Percentiles rank a stretch among this genome's conserved stretches.
Evolutionary conservation across 192 early-diverging fungal species (phyloP).

Genomic region (Linderina pennispora): DNA sequence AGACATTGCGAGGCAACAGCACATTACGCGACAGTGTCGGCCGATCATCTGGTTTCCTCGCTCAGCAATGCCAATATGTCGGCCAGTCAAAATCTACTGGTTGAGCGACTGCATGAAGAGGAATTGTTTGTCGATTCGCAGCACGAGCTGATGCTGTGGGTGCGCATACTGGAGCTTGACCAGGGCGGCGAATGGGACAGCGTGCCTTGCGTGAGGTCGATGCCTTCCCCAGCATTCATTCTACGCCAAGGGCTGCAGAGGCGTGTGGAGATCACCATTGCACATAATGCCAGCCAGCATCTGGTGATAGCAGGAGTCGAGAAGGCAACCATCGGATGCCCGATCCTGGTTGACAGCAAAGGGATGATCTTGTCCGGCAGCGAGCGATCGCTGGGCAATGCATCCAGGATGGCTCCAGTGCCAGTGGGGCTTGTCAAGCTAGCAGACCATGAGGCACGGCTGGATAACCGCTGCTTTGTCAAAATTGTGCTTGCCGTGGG

Average conservation of each 20-base stretch:
- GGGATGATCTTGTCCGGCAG: conserved; percentile 46
- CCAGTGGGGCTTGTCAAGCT: conserved; percentile 41
- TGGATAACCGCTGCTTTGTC: conserved; percentile 59
- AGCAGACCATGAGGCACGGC: conserved; percentile 38
- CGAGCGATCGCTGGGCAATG: neutral
- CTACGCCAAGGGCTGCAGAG: conserved; percentile 73
- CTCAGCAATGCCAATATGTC: conserved; percentile 1
- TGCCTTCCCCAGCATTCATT: conserved; percentile 44
- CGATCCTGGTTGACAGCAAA: conserved; percentile 53
- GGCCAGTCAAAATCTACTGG: conserved; percentile 26
- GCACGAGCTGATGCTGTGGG: conserved; percentile 61
- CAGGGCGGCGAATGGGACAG: conserved; percentile 54
- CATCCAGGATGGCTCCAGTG: conserved; percentile 4
- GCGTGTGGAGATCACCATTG: conserved; percentile 56
- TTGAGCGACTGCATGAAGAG: conserved; percentile 47
- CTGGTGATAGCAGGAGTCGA: conserved; percentile 44
- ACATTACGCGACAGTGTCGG: neutral
- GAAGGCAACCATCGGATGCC: conserved; percentile 14
- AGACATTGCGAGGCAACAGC: conserved; percentile 6
- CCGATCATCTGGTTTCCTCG: neutral
- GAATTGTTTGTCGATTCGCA: conserved; percentile 58
- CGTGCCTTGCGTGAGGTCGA: conserved; percentile 29
- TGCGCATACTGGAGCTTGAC: conserved; percentile 60
- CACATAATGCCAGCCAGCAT: conserved; percentile 61
- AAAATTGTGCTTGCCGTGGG: conserved; percentile 60